These are phyloP conservation scores for Gliomastix tumulicola DNA, from an alignment of 2,329 filamentous ascomycete species.

Conservation along the genomic window DNA sequence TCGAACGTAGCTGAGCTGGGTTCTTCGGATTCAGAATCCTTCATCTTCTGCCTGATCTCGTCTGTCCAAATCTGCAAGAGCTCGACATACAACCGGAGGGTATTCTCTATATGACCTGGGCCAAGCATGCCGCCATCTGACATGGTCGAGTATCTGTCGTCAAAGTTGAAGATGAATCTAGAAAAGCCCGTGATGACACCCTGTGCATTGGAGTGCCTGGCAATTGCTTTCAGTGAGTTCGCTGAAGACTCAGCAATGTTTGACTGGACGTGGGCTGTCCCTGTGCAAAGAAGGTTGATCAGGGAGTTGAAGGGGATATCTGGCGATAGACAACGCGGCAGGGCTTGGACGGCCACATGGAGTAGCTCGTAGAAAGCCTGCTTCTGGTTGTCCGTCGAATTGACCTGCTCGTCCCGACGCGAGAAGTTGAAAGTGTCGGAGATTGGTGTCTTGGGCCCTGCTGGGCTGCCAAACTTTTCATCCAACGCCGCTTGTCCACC, in stretches of 20 bases:
- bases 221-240: slow-evolving; percentile 90
- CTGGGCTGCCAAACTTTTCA: slow-evolving; percentile 74
- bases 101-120: slow-evolving; percentile 89
- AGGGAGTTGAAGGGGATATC: slow-evolving; percentile 90
- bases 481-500: slow-evolving; percentile 92
- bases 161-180: slow-evolving; percentile 97
- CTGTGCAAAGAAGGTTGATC: slow-evolving; percentile 91
- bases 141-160: slow-evolving; percentile 95
- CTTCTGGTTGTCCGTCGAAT: slow-evolving; percentile 65
- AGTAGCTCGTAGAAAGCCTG: slow-evolving; percentile 94
- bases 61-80: slow-evolving; percentile 96
- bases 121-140: slow-evolving; percentile 96
- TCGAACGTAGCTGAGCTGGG: slow-evolving; percentile 57
- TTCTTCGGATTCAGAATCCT: slow-evolving; percentile 60
- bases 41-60: slow-evolving; percentile 82
- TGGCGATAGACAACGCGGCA: slow-evolving; percentile 86
- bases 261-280: slow-evolving; percentile 88
- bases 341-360: slow-evolving; percentile 88
- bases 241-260: slow-evolving; percentile 91
- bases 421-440: slow-evolving; percentile 89
- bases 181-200: slow-evolving; percentile 96
- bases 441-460: slow-evolving; percentile 89
- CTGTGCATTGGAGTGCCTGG: slow-evolving; percentile 85
- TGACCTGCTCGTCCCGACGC: slow-evolving; percentile 71
- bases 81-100: slow-evolving; percentile 86